Percentiles rank a stretch among this genome's conserved stretches.
These are phyloP conservation scores for Xylaria sp. DNA, from an alignment of 495 filamentous ascomycete species.

Conservation along the genomic window DNA sequence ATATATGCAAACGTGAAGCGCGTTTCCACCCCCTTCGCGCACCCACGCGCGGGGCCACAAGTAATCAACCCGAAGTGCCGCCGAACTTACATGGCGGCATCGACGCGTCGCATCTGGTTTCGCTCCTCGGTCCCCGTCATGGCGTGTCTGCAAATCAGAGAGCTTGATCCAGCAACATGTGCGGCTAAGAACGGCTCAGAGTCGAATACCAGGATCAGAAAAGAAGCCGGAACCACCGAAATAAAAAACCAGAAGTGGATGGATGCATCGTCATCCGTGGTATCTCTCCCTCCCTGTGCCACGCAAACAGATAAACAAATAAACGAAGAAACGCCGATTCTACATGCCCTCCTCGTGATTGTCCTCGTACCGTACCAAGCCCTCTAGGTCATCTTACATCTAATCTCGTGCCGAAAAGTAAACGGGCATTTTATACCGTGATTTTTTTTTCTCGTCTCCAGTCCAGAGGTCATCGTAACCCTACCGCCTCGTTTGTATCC, in stretches of 20 bases:
- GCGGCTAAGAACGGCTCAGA: neutral
- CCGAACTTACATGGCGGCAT: neutral
- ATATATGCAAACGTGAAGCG: neutral
- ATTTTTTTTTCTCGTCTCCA: constrained; percentile 2
- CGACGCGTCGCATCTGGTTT: neutral
- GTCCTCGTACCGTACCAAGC: neutral
- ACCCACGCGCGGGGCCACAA: neutral
- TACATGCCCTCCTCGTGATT: neutral
- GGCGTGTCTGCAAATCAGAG: neutral
- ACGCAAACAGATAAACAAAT: too few relatives aligned
- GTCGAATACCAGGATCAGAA: neutral
- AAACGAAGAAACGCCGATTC: constrained; percentile 1
- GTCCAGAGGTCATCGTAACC: neutral
- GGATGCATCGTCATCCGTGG: constrained; percentile 18
- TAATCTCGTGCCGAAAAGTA: neutral
- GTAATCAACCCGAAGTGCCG: neutral
- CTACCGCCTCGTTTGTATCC: constrained; percentile 9
- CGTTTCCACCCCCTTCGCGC: neutral
- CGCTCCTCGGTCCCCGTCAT: neutral
- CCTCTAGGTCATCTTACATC: neutral
- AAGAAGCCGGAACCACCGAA: neutral
- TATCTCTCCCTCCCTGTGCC: constrained; percentile 6
- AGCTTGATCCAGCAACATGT: neutral
- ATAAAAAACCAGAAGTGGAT: neutral
- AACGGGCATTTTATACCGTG: neutral